Evolutionary conservation across 2,329 filamentous ascomycete species (phyloP).

Genomic region (Pseudocercospora fuligena): DNA sequence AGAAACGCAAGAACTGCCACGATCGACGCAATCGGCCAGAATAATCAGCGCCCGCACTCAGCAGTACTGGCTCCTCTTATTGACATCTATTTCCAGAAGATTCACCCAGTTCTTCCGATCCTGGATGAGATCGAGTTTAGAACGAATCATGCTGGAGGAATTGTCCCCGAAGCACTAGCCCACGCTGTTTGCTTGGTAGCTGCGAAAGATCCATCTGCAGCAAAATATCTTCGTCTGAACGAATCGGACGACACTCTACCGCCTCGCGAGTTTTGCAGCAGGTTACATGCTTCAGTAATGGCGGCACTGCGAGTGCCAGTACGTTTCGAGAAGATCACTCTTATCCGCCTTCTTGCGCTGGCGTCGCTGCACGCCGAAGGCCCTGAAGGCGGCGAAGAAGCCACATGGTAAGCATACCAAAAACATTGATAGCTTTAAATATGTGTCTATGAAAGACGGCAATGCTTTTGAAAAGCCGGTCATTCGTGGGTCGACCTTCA

Average conservation of each 20-base stretch:
- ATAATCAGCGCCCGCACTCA: conserved; percentile 38
- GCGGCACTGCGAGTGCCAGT: conserved; percentile 48
- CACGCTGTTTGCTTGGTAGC: conserved; percentile 56
- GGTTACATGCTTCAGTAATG: conserved; percentile 49
- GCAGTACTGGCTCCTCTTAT: conserved; percentile 46
- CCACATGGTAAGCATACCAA: conserved; percentile 38
- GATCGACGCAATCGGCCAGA: conserved; percentile 9
- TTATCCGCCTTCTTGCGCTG: conserved; percentile 54
- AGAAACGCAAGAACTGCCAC: conserved; percentile 24
- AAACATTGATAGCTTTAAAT: background rate
- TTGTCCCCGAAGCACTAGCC: conserved; percentile 46
- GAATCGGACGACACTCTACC: conserved; percentile 41
- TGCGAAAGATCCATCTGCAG: conserved; percentile 53
- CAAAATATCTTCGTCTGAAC: conserved; percentile 45
- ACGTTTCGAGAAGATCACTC: conserved; percentile 51
- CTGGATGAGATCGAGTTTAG: conserved; percentile 51
- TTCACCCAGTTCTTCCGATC: conserved; percentile 54
- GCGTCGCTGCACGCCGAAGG: conserved; percentile 55
- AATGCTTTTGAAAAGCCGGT: background rate
- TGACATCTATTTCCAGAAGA: conserved; percentile 52
- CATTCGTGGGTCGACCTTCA: background rate
- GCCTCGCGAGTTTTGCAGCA: conserved; percentile 52
- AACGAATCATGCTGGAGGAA: conserved; percentile 42
- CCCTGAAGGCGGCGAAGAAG: conserved; percentile 52
- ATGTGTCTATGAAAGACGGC: background rate